These are phyloP conservation scores for Chrysanthemum seticuspe DNA, from an alignment of 129 eudicot genomes.

Conservation along the genomic window DNA sequence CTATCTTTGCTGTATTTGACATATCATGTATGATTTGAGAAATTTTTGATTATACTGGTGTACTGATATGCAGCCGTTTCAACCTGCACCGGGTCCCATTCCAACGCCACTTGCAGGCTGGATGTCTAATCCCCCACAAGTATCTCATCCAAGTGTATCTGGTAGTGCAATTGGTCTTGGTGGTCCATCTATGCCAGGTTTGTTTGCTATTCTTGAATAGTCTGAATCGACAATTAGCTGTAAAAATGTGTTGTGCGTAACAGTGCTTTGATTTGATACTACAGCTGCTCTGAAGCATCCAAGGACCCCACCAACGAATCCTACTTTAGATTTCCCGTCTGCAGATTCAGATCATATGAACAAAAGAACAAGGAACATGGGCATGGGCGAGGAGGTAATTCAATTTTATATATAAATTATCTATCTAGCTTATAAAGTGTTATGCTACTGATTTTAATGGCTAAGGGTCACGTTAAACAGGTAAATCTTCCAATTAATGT, in stretches of 20 bases:
- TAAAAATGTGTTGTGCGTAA: too few relatives aligned
- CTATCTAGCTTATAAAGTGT: neutral
- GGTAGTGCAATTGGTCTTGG: conserved; percentile 83
- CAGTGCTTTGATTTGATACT: neutral
- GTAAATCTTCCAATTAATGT: conserved; percentile 75
- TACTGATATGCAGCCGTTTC: conserved; percentile 66
- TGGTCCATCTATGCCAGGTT: conserved; percentile 83
- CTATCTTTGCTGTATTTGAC: neutral
- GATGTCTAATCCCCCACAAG: conserved; percentile 89
- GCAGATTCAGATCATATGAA: conserved; percentile 77
- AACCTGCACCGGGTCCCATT: conserved; percentile 67
- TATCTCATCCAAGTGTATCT: conserved; percentile 72
- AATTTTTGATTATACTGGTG: neutral
- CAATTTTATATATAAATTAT: neutral
- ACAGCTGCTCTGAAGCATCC: conserved; percentile 89
- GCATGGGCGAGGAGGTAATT: conserved; percentile 77
- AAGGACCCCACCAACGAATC: conserved; percentile 68
- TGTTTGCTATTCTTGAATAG: neutral
- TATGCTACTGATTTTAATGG: neutral
- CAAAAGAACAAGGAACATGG: conserved; percentile 80
- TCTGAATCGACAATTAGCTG: neutral
- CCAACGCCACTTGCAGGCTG: conserved; percentile 91
- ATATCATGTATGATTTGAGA: neutral
- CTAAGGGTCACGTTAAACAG: conserved; percentile 34
- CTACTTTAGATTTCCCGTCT: conserved; percentile 74